phyloP scores from a whole-genome alignment of 2,329 filamentous ascomycete species.

The Colletotrichum gloeosporioides region DNA sequence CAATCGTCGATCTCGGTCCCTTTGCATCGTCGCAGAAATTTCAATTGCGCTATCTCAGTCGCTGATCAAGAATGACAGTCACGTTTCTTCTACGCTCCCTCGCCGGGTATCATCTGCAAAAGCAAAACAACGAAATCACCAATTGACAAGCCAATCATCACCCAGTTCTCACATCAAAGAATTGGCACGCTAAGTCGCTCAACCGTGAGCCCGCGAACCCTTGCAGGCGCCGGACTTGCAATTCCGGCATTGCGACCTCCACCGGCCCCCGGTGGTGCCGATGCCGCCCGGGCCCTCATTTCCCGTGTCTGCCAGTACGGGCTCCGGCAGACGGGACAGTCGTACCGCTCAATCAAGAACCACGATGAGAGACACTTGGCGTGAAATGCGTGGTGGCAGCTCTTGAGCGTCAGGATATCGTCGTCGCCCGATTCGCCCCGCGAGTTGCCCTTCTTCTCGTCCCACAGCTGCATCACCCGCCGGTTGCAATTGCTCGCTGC shows the following conservation, averaged over 20 bases:
- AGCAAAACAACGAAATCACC: not conserved
- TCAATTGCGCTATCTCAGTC: not conserved
- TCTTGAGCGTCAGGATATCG: slow-evolving; percentile 40
- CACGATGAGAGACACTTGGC: slow-evolving; percentile 43
- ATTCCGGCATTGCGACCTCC: not conserved
- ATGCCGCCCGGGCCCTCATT: slow-evolving; percentile 1
- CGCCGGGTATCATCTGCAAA: not conserved
- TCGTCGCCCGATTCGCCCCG: slow-evolving; percentile 22
- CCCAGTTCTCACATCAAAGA: not conserved
- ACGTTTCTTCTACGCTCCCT: not conserved
- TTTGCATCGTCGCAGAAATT: not conserved
- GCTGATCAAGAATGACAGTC: not conserved
- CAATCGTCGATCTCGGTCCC: not conserved
- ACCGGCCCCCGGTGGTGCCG: not conserved
- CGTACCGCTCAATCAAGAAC: slow-evolving; percentile 39
- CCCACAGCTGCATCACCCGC: not conserved
- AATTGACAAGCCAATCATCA: not conserved
- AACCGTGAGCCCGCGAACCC: not conserved
- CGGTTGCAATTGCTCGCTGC: not conserved
- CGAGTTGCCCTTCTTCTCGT: not conserved
- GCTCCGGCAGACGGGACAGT: slow-evolving; percentile 44
- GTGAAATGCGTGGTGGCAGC: slow-evolving; percentile 44
- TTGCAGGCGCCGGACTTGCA: not conserved
- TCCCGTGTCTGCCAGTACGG: slow-evolving; percentile 33
- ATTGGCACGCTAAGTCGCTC: not conserved